These are phyloP conservation scores for Musa acuminata DNA, from an alignment of 176 grass and related monocot species.

Conservation along the genomic window DNA sequence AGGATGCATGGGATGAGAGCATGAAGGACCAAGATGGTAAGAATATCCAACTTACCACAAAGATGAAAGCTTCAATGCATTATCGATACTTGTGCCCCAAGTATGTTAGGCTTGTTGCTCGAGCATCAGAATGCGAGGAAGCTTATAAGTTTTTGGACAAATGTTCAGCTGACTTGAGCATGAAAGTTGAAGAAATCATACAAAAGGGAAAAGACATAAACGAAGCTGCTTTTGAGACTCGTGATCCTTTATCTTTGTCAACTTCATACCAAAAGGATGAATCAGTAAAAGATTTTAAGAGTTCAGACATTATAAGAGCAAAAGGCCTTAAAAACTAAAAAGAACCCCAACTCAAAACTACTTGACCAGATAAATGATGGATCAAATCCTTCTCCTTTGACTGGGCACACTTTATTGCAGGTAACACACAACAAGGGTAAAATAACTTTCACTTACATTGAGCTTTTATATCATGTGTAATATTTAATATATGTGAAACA, in stretches of 20 bases:
- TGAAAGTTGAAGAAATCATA: slow-evolving; percentile 44
- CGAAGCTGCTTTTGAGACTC: slow-evolving; percentile 21
- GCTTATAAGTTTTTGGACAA: slow-evolving; percentile 40
- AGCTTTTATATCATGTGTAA: background rate
- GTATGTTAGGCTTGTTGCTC: slow-evolving; percentile 37
- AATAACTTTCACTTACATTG: background rate
- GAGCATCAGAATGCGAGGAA: slow-evolving; percentile 57
- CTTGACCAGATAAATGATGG: background rate
- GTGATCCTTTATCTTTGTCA: slow-evolving; percentile 40
- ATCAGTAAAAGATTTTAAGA: slow-evolving; percentile 10
- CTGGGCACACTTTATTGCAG: background rate
- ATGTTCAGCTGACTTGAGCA: slow-evolving; percentile 33
- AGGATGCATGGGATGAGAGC: slow-evolving; percentile 28
- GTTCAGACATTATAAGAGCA: background rate
- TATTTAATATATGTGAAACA: background rate
- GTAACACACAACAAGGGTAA: background rate
- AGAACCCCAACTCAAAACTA: background rate
- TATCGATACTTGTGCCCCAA: slow-evolving; percentile 46
- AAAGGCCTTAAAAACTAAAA: background rate
- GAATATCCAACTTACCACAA: slow-evolving; percentile 33
- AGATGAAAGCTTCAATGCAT: slow-evolving; percentile 45
- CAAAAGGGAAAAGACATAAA: slow-evolving; percentile 45
- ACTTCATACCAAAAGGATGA: slow-evolving; percentile 21
- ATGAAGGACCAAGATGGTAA: slow-evolving; percentile 16
- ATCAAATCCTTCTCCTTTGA: background rate